Evolutionary conservation across 1,139 yeast genomes (phyloP), one percentile per base, ranked within the genome.

Genomic region (Protomyces inundatus): DNA sequence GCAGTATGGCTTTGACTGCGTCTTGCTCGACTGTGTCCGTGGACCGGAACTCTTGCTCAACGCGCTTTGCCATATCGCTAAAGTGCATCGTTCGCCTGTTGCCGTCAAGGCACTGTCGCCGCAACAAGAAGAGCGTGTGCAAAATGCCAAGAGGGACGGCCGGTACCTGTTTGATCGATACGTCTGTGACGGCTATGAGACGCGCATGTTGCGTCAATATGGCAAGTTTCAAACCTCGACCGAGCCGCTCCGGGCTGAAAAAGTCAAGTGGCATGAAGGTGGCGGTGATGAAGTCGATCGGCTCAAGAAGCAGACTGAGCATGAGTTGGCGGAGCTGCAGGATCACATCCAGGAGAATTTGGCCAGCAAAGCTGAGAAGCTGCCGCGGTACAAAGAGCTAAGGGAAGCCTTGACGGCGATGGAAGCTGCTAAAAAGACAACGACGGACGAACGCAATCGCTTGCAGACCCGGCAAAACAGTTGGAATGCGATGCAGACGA

Each of bases 41-140:
- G 98, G 97, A 0, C 96, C 97, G 0, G 72, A 75, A 7, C 81
- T 82, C n/a, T 96, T 93, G 0, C 72, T 90, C 56, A 79, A 81
- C 63, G 89, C 88, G 90, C 78, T 93, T 56, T 84, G 87, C 69
- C 85, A 82, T 66, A 80, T 80, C 37, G 77, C 82, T 12, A 79
- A 77, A 54, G 75, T 58, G 9, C 55, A 58, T 33, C 42, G 42
- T 35, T 23, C 45, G 16, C 62, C 62, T 12, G 12, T 58, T 10
- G 62, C 56, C 14, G 33, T 33, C 23, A 30, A 10, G 30, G 33
- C 53, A 9, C 23, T 58, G 56, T 9, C 55, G 16, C 56, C 53
- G 36, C 42, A 51, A 23, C 42, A 58, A 23, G 39, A 51, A n/a
- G 33, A 33, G 23, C 14, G 32, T 7, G 54, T 58, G 3, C 56